phyloP scores from a whole-genome alignment of 1,139 yeast species.

The Taphrina communis region DNA sequence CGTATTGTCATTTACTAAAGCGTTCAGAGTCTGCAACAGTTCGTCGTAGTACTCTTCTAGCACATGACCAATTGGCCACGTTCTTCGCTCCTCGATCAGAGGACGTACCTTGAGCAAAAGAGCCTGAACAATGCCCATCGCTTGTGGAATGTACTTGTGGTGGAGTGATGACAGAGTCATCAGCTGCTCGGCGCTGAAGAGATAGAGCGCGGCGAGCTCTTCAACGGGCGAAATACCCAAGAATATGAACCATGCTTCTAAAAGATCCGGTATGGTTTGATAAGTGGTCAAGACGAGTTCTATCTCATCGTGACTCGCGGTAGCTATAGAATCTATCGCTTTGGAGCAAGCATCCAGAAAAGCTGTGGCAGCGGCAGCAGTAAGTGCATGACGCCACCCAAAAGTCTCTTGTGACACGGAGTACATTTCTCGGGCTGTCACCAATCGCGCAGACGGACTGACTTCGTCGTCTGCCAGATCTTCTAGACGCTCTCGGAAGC shows the following conservation, averaged over 20 bases:
- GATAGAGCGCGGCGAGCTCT: slow-evolving; percentile 8
- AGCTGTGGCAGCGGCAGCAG: slow-evolving; percentile 13
- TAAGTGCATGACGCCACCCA: slow-evolving; percentile 16
- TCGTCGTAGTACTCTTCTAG: slow-evolving; percentile 34
- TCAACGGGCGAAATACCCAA: slow-evolving; percentile 9
- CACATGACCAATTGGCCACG: slow-evolving; percentile 35
- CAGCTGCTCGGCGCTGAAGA: slow-evolving; percentile 14
- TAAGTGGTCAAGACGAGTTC: slow-evolving; percentile 2
- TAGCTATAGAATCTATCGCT: not conserved
- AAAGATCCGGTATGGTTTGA: not conserved
- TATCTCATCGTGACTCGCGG: not conserved
- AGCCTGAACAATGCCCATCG: slow-evolving; percentile 22
- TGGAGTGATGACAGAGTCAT: slow-evolving; percentile 28
- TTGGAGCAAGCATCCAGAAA: slow-evolving; percentile 10
- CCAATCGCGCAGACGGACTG: not conserved
- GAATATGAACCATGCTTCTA: slow-evolving; percentile 19
- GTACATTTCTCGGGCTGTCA: not conserved
- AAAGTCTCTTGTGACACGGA: not conserved
- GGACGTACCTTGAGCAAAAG: slow-evolving; percentile 23
- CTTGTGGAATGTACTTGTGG: slow-evolving; percentile 23
- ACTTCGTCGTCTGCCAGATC: not conserved
- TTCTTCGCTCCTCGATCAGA: slow-evolving; percentile 25
- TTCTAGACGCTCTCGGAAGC: not conserved
- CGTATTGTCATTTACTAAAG: slow-evolving; percentile 24
- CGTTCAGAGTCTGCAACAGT: slow-evolving; percentile 17